Base-by-base conservation (phyloP, 2,329 filamentous ascomycete genomes). In the Aspergillus chevalieri region DNA sequence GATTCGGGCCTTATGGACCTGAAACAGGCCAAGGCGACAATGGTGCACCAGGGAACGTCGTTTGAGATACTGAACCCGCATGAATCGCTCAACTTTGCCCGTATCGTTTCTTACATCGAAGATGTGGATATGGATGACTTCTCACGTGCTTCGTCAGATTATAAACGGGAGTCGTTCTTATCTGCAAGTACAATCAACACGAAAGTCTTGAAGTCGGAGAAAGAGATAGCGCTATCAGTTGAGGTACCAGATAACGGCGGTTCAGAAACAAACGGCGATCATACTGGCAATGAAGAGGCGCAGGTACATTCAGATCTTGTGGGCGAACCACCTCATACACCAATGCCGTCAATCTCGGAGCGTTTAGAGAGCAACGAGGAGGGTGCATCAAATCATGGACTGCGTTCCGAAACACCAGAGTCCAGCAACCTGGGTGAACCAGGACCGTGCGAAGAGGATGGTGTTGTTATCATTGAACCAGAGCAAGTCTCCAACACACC, bases 31-130 rank as follows among this genome's bases (percentile, higher is more conserved):
- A 52, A 54, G 24, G 46, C 61, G 47, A 67, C 62, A 48, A 53
- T 70, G 38, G 58, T 61, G 26, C 62, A 68, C 48, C 61, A 67
- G 43, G 67, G 67, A 10, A 56, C 65, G 8, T 61, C 59, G 7
- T 70, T 70, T 43, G 66, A 70, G 30, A 70, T 70, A 15, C 48
- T 70, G 15, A 70, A 70, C 34, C 67, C 66, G 24, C 64, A 65
- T 45, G 63, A 65, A 46, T 69, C 67, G 8, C 52, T 69, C 15
- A 60, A 65, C 44, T 54, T 66, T n/a, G 58, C 64, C 10, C 60
- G 64, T 15, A 68, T 69, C 17, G 63, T 68, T 26, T 69, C 66
- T 7, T 66, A 61, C 43, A 66, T 67, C 28, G 65, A 69, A 44
- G 65, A 67, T 39, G 60, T 63, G n/a, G 61, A 67, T 39, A 59